A percentile compares a stretch with the other conserved stretches of the same genome.
These are phyloP conservation scores for Tricholoma sp. DNA, from an alignment of 768 basidiomycete species.

Conservation along the genomic window DNA sequence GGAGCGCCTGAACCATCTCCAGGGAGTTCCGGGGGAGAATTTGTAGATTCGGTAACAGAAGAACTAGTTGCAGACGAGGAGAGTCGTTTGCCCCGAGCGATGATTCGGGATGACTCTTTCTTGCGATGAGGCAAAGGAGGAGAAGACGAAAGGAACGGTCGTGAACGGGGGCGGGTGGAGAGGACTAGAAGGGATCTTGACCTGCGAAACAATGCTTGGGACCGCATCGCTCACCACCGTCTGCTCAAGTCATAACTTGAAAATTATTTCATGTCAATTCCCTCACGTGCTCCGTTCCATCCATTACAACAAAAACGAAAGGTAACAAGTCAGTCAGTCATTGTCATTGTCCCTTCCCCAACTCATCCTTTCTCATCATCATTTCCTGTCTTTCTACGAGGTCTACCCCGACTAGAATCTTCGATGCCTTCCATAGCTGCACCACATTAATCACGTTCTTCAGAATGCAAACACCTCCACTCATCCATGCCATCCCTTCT, in stretches of 20 bases:
- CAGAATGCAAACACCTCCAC: conserved; percentile 60
- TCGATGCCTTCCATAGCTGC: conserved; percentile 97
- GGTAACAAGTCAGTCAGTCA: not conserved
- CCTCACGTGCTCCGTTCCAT: conserved; percentile 2
- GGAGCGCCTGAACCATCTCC: conserved; percentile 8
- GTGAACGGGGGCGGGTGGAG: conserved; percentile 15
- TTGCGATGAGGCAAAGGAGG: conserved; percentile 2
- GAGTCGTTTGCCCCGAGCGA: not conserved
- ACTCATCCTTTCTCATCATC: conserved; percentile 41
- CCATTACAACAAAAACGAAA: not conserved
- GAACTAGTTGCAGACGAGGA: conserved; percentile 6
- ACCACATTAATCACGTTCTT: conserved; percentile 96
- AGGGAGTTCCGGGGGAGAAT: conserved; percentile 9
- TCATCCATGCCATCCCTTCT: conserved; percentile 57
- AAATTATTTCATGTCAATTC: not conserved
- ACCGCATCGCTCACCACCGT: conserved; percentile 25
- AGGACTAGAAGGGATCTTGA: conserved; percentile 33
- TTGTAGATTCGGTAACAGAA: conserved; percentile 2
- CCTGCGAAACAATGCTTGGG: conserved; percentile 33
- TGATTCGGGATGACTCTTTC: not conserved
- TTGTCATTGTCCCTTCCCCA: conserved; percentile 11
- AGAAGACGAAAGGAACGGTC: conserved; percentile 7
- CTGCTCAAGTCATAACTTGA: not conserved
- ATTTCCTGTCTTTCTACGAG: conserved; percentile 66
- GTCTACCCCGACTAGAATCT: conserved; percentile 91